A percentile compares a stretch with the other conserved stretches of the same genome.
phyloP scores from a whole-genome alignment of 805 yeast genomes.

The Teunomyces kruisii region DNA sequence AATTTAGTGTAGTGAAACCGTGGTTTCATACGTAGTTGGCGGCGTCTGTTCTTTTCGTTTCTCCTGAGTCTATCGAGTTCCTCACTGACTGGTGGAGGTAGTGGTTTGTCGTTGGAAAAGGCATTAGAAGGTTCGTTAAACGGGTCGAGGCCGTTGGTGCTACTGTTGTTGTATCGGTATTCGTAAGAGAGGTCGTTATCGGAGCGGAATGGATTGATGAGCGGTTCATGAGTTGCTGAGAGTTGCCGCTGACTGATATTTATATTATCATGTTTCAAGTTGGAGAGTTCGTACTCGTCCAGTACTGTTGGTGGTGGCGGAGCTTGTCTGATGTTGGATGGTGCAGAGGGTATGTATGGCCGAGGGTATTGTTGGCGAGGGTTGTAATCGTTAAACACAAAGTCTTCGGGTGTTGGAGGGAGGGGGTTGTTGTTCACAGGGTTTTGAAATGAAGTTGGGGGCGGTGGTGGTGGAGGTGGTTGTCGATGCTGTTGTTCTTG shows the following conservation, averaged over 20 bases:
- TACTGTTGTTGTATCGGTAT: background rate
- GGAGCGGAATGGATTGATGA: constrained; percentile 7
- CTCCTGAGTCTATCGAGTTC: background rate
- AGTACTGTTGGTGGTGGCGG: background rate
- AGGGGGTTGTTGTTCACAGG: background rate
- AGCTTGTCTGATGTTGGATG: constrained; percentile 2
- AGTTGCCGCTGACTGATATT: background rate
- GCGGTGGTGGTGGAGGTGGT: background rate
- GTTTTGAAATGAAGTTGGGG: background rate
- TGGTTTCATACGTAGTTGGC: constrained; percentile 25
- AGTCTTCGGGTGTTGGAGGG: constrained; percentile 2
- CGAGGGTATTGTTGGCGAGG: constrained; percentile 2
- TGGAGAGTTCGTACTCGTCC: constrained; percentile 10
- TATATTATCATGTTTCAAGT: background rate
- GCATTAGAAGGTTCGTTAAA: constrained; percentile 2
- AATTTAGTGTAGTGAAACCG: constrained; percentile 35
- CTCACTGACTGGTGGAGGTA: constrained; percentile 1
- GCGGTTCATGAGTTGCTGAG: background rate
- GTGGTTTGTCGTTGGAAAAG: background rate
- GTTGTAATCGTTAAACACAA: constrained; percentile 2
- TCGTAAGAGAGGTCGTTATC: background rate
- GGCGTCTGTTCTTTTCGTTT: constrained; percentile 18
- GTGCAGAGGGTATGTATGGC: background rate
- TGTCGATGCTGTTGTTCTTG: constrained; percentile 5
- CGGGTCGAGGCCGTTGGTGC: background rate